Conservation (phyloP, 768 basidiomycete species). For the Pulveroboletus sp. region DNA sequence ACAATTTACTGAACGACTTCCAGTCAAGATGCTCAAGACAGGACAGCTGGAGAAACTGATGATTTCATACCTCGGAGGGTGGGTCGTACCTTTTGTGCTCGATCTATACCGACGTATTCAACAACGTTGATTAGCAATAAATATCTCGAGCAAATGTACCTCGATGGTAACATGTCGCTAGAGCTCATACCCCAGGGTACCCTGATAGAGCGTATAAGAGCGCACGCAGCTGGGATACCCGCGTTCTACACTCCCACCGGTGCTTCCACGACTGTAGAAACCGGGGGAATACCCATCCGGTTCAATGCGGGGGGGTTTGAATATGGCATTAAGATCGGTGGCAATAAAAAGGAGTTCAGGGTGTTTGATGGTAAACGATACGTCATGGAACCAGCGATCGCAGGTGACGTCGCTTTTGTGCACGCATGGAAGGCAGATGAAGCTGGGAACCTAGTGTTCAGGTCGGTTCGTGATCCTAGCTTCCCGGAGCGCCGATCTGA, state of each 20-base stretch:
- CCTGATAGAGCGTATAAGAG: conserved; percentile 81
- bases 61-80: conserved; percentile 85
- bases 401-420: conserved; percentile 77
- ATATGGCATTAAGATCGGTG: conserved; percentile 62
- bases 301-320: conserved; percentile 71
- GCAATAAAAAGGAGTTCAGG: conserved; percentile 68
- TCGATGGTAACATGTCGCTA: conserved; percentile 73
- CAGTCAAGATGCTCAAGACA: conserved; percentile 68
- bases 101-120: background rate
- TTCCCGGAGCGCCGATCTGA: background rate
- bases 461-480: conserved; percentile 40
- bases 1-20: background rate
- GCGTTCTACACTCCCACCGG: conserved; percentile 89
- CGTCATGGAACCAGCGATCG: conserved; percentile 72
- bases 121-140: conserved; percentile 55
- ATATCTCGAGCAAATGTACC: conserved; percentile 73
- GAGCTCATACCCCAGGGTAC: conserved; percentile 91
- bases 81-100: conserved; percentile 13
- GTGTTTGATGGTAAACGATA: conserved; percentile 73
- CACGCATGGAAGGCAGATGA: conserved; percentile 91
- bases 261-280: conserved; percentile 71
- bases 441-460: conserved; percentile 82
- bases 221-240: conserved; percentile 82
- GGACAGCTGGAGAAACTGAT: conserved; percentile 78
- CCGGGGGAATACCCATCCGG: conserved; percentile 69